These are phyloP conservation scores for Limonomyces culmigenus DNA, from an alignment of 1,284 basidiomycete species.

Conservation along the genomic window DNA sequence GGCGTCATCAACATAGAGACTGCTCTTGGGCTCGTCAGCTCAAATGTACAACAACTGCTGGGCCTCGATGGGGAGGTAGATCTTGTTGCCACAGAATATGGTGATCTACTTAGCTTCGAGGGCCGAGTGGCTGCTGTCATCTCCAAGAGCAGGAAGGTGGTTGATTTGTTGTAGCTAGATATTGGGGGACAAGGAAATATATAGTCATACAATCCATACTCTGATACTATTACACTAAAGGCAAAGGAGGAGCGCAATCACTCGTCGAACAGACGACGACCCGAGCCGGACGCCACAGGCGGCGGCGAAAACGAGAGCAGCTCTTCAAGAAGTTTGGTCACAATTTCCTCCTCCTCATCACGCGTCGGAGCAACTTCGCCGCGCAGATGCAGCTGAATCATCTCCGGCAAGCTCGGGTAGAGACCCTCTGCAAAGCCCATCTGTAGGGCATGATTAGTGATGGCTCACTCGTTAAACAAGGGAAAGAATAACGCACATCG, in stretches of 20 bases:
- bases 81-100: slow-evolving; percentile 50
- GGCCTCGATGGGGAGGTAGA: slow-evolving; percentile 27
- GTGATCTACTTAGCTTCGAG: slow-evolving; percentile 37
- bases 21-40: slow-evolving; percentile 37
- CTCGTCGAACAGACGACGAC: too few relatives aligned
- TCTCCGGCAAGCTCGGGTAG: not conserved
- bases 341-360: slow-evolving; percentile 6
- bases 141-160: too few relatives aligned
- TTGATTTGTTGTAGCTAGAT: too few relatives aligned
- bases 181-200: too few relatives aligned
- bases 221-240: too few relatives aligned
- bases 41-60: slow-evolving; percentile 46
- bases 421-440: slow-evolving; percentile 1
- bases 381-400: not conserved
- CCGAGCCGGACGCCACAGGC: too few relatives aligned
- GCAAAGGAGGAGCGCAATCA: too few relatives aligned
- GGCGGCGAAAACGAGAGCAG: slow-evolving; percentile 13
- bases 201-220: too few relatives aligned
- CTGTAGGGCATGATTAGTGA: not conserved
- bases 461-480: not conserved
- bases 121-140: slow-evolving; percentile 46
- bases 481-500: not conserved
- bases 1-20: slow-evolving; percentile 27
- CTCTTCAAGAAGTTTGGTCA: slow-evolving; percentile 4
- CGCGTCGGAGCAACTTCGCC: not conserved